Evolutionary conservation across 139 green algal genomes (phyloP).

Genomic region (Pleodorina starrii): DNA sequence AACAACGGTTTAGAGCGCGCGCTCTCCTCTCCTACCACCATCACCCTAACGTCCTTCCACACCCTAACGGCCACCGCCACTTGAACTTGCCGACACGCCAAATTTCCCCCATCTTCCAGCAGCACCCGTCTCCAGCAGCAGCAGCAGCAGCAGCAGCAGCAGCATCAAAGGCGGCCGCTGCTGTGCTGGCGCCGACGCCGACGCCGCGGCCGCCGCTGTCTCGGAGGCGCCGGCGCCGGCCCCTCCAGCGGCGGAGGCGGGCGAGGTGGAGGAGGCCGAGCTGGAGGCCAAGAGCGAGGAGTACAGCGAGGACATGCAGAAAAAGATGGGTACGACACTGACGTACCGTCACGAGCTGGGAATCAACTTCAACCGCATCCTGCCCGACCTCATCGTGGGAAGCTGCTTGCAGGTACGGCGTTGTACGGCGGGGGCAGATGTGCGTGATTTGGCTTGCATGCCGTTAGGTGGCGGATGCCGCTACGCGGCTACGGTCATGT

Average conservation of each 20-base stretch:
- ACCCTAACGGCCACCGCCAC: no score
- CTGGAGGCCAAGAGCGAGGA: slow-evolving; percentile 56
- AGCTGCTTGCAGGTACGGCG: slow-evolving; percentile 88
- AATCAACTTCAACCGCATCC: slow-evolving; percentile 92
- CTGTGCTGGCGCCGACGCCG: no score
- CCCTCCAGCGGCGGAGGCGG: background rate
- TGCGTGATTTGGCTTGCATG: no score
- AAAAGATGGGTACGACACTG: slow-evolving; percentile 84
- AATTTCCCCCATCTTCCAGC: no score
- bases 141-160: background rate
- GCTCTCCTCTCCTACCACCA: no score
- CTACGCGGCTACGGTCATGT: no score
- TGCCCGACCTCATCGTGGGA: slow-evolving; percentile 94
- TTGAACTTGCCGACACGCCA: no score
- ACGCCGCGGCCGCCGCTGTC: background rate
- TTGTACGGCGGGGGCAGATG: no score
- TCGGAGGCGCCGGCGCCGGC: no score
- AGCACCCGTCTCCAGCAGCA: background rate
- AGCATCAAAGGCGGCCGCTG: background rate
- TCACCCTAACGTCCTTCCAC: no score
- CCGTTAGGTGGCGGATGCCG: no score
- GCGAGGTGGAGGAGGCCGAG: background rate
- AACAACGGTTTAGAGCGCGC: no score
- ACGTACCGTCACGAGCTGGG: slow-evolving; percentile 93
- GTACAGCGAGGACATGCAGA: slow-evolving; percentile 90